Base-by-base conservation (phyloP, 2,329 filamentous ascomycete genomes). In the Clarireedia monteithiana region DNA sequence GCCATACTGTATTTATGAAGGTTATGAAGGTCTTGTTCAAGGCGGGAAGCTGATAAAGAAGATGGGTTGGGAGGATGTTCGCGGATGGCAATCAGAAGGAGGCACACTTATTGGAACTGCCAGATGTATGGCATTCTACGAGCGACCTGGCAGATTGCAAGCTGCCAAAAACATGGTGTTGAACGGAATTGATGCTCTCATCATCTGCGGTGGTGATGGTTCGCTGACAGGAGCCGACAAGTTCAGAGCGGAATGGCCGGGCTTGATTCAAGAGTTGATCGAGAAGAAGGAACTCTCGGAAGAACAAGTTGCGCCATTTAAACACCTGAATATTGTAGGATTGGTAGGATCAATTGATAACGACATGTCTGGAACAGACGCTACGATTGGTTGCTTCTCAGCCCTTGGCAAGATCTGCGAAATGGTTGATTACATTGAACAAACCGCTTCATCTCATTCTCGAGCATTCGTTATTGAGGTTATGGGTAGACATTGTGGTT, bases 291-390 rank as follows among this genome's bases (percentile, higher is more conserved):
- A 92, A 67, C 78, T 96, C 65, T 85, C 82, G 6, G 67, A 75
- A 45, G 81, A 86, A 56, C 86, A 96, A 69, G 74, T 89, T 58
- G 77, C 83, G 47, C 87, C 88, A 2, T 95, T 90, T 78, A 80
- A 81, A 67, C 84, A 95, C 64, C 81, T 99, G 68, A 99, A 97
- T 73, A 96, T 99, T 63, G 92, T 97, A 53, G 94, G 94, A 48
- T 77, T 97, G 51, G 94, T 99, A 27, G 94, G 94, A 57, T 96
- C 91, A 53, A 99, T 99, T 68, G 94, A 99, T 78, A 99, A 99
- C 70, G 94, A 99, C 69, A 87, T 99, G 73, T 95, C 91, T 50
- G 90, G 90, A 62, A 99, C 94, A 12, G 94, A 99, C 72, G 92
- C 94, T 58, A 99, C 94, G 34, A 96, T 99, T 70, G 94, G 94